These are phyloP conservation scores for Arthrobotrys sphaeroides DNA, from an alignment of 2,329 filamentous ascomycete species.

Conservation along the genomic window DNA sequence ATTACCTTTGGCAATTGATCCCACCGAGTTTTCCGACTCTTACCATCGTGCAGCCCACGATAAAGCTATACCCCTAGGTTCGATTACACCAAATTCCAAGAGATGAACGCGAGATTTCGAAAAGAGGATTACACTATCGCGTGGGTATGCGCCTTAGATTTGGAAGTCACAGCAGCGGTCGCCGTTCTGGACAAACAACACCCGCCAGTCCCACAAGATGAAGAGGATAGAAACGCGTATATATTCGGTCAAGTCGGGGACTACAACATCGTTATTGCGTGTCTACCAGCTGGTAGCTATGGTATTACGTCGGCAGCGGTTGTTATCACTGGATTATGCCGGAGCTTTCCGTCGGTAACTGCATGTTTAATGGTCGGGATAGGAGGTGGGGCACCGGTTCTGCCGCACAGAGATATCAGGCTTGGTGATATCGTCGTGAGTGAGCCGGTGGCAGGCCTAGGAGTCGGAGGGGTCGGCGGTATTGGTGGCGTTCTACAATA, in stretches of 20 bases:
- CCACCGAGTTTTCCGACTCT: too few species aligned
- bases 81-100: too few species aligned
- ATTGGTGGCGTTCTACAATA: constrained; percentile 11
- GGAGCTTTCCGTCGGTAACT: constrained; percentile 1
- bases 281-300: background rate
- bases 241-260: background rate
- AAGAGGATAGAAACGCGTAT: constrained; percentile 4
- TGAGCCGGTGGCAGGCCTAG: background rate
- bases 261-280: constrained; percentile 13
- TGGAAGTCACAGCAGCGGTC: constrained; percentile 53
- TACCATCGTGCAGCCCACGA: too few species aligned
- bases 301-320: background rate
- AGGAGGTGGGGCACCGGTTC: constrained; percentile 11
- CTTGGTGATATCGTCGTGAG: constrained; percentile 26
- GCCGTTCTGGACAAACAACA: constrained; percentile 47
- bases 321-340: background rate
- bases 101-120: background rate
- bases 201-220: background rate
- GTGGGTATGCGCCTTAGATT: constrained; percentile 54
- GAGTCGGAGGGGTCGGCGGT: background rate
- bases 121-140: constrained; percentile 47
- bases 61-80: too few species aligned
- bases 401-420: background rate
- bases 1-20: too few species aligned
- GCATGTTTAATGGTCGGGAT: constrained; percentile 22